Conservation (phyloP, 495 filamentous ascomycete species). For the Bombardia bombarda region DNA sequence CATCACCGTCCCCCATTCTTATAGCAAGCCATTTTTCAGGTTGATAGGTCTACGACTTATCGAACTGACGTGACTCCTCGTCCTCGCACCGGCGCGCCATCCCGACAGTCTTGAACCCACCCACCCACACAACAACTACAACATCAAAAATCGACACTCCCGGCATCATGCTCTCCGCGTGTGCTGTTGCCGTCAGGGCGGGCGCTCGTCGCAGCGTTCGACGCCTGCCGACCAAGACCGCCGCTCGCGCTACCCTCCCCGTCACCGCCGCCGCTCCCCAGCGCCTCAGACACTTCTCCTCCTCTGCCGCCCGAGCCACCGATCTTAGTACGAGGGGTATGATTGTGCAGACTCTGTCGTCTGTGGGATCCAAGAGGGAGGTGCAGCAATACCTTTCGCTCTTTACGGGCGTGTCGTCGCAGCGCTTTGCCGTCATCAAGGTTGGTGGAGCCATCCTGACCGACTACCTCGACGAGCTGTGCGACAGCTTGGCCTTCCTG, state of each 20-base stretch:
- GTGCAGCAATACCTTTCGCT: conserved; percentile 97
- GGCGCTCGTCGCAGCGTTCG: conserved; percentile 35
- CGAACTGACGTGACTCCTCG: too few species aligned
- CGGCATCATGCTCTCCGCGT: conserved; percentile 26
- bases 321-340: conserved; percentile 67
- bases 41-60: too few species aligned
- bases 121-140: too few species aligned
- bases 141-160: too few species aligned
- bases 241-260: conserved; percentile 20
- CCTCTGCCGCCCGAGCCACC: conserved; percentile 29
- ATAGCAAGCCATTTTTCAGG: too few species aligned
- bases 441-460: conserved; percentile 96
- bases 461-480: conserved; percentile 85
- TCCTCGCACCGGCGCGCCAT: too few species aligned
- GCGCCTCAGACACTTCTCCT: conserved; percentile 21
- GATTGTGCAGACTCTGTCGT: conserved; percentile 89
- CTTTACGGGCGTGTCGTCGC: conserved; percentile 93
- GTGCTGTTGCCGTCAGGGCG: conserved; percentile 31
- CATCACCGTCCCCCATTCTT: background rate
- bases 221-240: conserved; percentile 20
- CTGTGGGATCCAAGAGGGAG: conserved; percentile 93
- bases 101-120: too few species aligned
- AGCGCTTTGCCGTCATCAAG: conserved; percentile 98
- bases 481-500: conserved; percentile 80
- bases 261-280: conserved; percentile 15